Base-by-base conservation (phyloP, 768 basidiomycete species). In the Mycena olivaceomarginata region DNA sequence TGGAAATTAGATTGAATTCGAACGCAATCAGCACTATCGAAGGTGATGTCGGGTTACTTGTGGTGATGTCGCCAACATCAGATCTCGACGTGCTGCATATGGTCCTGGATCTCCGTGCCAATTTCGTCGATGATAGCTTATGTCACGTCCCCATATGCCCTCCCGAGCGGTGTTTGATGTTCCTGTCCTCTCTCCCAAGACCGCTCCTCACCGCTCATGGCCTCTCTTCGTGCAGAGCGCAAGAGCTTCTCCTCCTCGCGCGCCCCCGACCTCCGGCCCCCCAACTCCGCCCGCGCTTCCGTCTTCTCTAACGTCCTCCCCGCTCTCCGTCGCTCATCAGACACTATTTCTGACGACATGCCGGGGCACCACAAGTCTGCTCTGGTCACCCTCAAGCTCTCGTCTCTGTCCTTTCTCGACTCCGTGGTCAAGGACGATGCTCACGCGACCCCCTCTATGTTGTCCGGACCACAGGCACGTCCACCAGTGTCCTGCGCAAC, bases 321-420 rank as follows among this genome's bases (percentile, higher is more conserved):
- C 15, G 85, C 84, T 81, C 82, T 90, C 12, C 87, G 86, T 66
- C 86, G 88, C 18, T 70, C 79, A 37, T 70, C 79, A 37, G 84
- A 82, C 25, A 67, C 71, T 3, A 72, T 57, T 37, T 41, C 67
- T 39, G 82, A 80, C 68, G 78, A 83, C 79, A 75, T 69, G 37
- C 48, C 67, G 25, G 83, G 82, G 10, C 80, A 78, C 69, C 82
- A 82, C 71, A 90, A 89, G 78, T 76, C 86, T 1, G 86, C 89
- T 4, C 85, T 95, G 57, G 88, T 95, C 72, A 89, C 89, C 22
- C 87, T 96, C 76, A 89, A 87, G 65, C 89, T 96, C 56, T 92
- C 93, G 10, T 92, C 93, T 2, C 84, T 88, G 4, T 93, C 93
- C 9, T 95, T 96, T 81, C 90, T 96, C 70, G 92, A 96, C 78